Conservation (phyloP, 2,329 filamentous ascomycete genomes). For the Trichoderma polysporum region DNA sequence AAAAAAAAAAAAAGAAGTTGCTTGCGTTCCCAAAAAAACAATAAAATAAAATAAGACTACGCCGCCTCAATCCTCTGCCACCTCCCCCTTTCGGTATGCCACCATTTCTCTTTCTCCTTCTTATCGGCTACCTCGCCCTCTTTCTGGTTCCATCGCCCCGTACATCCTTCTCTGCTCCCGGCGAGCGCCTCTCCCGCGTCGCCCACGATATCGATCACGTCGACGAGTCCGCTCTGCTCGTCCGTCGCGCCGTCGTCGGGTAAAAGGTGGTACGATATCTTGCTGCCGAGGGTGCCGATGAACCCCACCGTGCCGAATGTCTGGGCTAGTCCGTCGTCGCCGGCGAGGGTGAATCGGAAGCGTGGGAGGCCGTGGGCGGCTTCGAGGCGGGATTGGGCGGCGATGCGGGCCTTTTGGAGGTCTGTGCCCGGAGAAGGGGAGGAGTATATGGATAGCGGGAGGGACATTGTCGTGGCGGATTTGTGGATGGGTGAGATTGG, state of each 20-base stretch:
- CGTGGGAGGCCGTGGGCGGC: slow-evolving; percentile 52
- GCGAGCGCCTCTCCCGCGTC: slow-evolving; percentile 47
- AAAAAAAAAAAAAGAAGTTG: neutral
- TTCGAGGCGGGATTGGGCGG: slow-evolving; percentile 66
- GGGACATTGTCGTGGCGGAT: slow-evolving; percentile 38
- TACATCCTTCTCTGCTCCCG: slow-evolving; percentile 42
- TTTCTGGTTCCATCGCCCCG: slow-evolving; percentile 47
- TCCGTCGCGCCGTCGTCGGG: slow-evolving; percentile 58
- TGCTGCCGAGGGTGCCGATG: slow-evolving; percentile 58
- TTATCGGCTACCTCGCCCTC: slow-evolving; percentile 41
- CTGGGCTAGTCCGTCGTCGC: slow-evolving; percentile 52
- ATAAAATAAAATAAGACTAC: neutral
- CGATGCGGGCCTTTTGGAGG: slow-evolving; percentile 54
- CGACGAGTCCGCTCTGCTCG: slow-evolving; percentile 56
- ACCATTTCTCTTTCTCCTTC: slow-evolving; percentile 51
- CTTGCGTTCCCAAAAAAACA: too few species aligned
- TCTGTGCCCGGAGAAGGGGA: slow-evolving; percentile 40
- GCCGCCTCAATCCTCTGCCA: slow-evolving; percentile 37
- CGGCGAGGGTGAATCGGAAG: slow-evolving; percentile 58
- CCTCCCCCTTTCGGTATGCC: slow-evolving; percentile 49
- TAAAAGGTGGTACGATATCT: slow-evolving; percentile 59
- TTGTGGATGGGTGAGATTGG: slow-evolving; percentile 34
- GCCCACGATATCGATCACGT: slow-evolving; percentile 50
- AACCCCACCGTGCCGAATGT: slow-evolving; percentile 59
- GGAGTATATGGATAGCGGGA: slow-evolving; percentile 30